Conservation (phyloP, 495 filamentous ascomycete genomes). For the Sordaria brevicollis region DNA sequence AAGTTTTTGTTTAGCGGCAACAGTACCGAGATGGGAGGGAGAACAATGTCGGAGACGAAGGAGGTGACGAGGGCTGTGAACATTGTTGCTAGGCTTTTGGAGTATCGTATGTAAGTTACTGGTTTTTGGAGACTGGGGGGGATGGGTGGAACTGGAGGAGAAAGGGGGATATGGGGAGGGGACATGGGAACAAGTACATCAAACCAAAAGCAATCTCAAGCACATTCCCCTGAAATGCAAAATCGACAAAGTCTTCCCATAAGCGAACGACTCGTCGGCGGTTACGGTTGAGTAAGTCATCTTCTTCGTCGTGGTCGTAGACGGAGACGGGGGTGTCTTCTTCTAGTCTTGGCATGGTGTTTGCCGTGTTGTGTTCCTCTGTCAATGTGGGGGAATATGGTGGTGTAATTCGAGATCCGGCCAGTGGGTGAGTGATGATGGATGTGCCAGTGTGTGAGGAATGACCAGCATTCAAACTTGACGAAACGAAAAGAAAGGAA, state of each 20-base stretch:
- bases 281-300: conserved; percentile 25
- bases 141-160: too few species aligned
- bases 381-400: not conserved
- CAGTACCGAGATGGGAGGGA: conserved; percentile 59
- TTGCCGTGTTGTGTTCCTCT: not conserved
- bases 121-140: too few species aligned
- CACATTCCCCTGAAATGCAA: conserved; percentile 64
- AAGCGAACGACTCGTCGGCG: conserved; percentile 29
- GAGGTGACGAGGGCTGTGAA: conserved; percentile 65
- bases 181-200: conserved; percentile 40
- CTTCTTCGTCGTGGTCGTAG: conserved; percentile 18
- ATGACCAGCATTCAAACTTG: not conserved
- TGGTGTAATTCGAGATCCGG: not conserved
- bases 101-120: not conserved
- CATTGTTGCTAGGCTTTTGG: conserved; percentile 51
- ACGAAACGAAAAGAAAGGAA: not conserved
- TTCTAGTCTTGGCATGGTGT: not conserved
- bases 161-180: not conserved
- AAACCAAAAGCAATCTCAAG: conserved; percentile 67
- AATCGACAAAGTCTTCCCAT: conserved; percentile 57
- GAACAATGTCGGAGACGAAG: conserved; percentile 59
- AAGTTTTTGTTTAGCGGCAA: conserved; percentile 62
- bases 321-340: conserved; percentile 16
- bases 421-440: not conserved
- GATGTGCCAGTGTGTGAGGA: not conserved